Evolutionary conservation across 441 rosid genomes (phyloP).

Genomic region (Flueggea neowawraea): DNA sequence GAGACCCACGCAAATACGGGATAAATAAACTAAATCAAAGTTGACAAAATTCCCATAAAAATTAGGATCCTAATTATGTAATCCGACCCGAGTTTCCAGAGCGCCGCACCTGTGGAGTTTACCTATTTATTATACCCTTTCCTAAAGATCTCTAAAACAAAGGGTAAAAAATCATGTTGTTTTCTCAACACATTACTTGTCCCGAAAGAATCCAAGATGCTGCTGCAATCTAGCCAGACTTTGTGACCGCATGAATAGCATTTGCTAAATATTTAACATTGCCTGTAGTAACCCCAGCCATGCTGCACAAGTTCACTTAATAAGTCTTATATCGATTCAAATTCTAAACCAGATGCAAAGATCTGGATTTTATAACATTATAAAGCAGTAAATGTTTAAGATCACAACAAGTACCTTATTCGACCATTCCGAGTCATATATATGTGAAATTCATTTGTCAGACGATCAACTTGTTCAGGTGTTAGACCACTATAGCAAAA

Average conservation of each 20-base stretch:
- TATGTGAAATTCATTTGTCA: conserved; percentile 79
- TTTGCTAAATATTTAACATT: conserved; percentile 84
- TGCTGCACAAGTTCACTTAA: conserved; percentile 45
- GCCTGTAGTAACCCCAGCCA: conserved; percentile 92
- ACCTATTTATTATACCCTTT: not conserved
- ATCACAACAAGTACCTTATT: conserved; percentile 50
- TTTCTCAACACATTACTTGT: not conserved
- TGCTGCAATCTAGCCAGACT: conserved; percentile 36
- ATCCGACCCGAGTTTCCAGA: too few relatives aligned
- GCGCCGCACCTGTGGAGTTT: too few relatives aligned
- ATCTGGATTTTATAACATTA: too few relatives aligned
- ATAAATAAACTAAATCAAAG: too few relatives aligned
- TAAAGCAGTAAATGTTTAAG: not conserved
- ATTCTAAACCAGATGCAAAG: not conserved
- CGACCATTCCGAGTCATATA: conserved; percentile 95
- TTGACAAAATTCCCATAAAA: too few relatives aligned
- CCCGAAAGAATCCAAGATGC: not conserved
- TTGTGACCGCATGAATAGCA: conserved; percentile 80
- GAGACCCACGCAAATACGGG: too few relatives aligned
- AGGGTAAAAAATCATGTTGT: not conserved
- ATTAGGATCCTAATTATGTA: too few relatives aligned
- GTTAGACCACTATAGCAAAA: conserved; percentile 95
- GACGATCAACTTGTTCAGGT: conserved; percentile 84
- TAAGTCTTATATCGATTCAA: not conserved
- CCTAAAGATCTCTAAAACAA: not conserved